Conservation (phyloP, 1,284 basidiomycete species). For the Chalciporus sp. region DNA sequence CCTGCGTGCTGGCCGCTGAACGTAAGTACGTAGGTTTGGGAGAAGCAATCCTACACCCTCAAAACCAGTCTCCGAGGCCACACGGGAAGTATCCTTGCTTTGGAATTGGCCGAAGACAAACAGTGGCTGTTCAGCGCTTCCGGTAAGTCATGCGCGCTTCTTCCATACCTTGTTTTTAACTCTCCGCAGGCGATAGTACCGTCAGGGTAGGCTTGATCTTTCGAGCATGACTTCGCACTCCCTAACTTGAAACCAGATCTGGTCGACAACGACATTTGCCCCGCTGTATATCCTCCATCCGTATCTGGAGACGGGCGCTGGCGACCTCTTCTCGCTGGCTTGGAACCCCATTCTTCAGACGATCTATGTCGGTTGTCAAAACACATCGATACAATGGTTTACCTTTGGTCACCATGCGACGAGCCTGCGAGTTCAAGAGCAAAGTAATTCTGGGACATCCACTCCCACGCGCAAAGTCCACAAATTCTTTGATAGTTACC, state of each 20-base stretch:
- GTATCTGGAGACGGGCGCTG: constrained; percentile 81
- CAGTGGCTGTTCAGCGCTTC: constrained; percentile 88
- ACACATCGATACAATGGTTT: constrained; percentile 88
- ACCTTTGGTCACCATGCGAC: constrained; percentile 48
- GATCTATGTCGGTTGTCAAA: constrained; percentile 88
- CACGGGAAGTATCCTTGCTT: constrained; percentile 80
- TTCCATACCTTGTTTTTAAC: constrained; percentile 7
- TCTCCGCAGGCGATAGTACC: constrained; percentile 74
- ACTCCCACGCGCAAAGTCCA: constrained; percentile 62
- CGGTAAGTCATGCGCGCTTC: constrained; percentile 43
- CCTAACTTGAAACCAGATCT: constrained; percentile 56
- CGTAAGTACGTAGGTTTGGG: constrained; percentile 71
- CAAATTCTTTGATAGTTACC: constrained; percentile 84
- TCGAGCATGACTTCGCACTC: not conserved
- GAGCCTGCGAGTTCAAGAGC: constrained; percentile 20
- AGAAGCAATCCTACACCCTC: constrained; percentile 68
- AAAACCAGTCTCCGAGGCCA: constrained; percentile 83
- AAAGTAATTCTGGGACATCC: constrained; percentile 44
- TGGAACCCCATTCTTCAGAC: constrained; percentile 77
- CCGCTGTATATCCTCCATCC: constrained; percentile 83
- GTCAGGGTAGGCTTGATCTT: constrained; percentile 57
- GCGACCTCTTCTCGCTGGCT: constrained; percentile 88
- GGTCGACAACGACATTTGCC: constrained; percentile 76
- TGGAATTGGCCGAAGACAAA: constrained; percentile 77
- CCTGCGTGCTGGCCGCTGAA: constrained; percentile 5